phyloP scores from a whole-genome alignment of 2,329 filamentous ascomycete genomes.

The Hirsutella minnesotensis region DNA sequence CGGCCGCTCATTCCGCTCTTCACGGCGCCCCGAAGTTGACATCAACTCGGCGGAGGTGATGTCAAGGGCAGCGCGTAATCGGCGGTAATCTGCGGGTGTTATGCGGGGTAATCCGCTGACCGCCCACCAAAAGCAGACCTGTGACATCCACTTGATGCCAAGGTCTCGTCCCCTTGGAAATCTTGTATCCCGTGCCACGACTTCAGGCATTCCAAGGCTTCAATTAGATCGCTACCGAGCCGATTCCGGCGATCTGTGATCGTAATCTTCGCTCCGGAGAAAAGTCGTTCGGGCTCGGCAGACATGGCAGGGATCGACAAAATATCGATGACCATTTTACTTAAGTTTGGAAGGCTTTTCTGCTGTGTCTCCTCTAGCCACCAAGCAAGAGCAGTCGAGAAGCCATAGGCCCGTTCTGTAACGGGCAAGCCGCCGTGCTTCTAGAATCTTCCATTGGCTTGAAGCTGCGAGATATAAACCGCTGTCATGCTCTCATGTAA shows the following conservation, averaged over 20 bases:
- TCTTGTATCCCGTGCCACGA: conserved; percentile 2
- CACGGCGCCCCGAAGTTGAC: no score
- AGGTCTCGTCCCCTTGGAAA: conserved; percentile 1
- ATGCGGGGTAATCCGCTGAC: no score
- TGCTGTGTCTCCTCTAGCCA: background rate
- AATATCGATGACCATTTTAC: background rate
- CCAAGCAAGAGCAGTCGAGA: background rate
- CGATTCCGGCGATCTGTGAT: conserved; percentile 4
- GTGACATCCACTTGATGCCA: no score
- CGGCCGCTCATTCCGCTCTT: no score
- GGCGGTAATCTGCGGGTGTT: no score
- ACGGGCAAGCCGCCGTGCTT: no score
- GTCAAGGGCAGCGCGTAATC: no score
- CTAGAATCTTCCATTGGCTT: no score
- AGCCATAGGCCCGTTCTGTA: background rate
- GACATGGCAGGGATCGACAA: conserved; percentile 3
- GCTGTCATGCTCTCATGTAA: no score
- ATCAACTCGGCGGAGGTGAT: no score
- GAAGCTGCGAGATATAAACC: no score
- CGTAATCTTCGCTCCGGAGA: conserved; percentile 4
- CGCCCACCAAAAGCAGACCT: no score
- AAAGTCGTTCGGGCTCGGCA: conserved; percentile 6
- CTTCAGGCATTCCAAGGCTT: conserved; percentile 6
- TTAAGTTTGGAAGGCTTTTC: background rate
- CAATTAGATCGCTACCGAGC: conserved; percentile 5